These are phyloP conservation scores for Plenodomus lindquistii DNA, from an alignment of 2,329 filamentous ascomycete species.

Conservation along the genomic window DNA sequence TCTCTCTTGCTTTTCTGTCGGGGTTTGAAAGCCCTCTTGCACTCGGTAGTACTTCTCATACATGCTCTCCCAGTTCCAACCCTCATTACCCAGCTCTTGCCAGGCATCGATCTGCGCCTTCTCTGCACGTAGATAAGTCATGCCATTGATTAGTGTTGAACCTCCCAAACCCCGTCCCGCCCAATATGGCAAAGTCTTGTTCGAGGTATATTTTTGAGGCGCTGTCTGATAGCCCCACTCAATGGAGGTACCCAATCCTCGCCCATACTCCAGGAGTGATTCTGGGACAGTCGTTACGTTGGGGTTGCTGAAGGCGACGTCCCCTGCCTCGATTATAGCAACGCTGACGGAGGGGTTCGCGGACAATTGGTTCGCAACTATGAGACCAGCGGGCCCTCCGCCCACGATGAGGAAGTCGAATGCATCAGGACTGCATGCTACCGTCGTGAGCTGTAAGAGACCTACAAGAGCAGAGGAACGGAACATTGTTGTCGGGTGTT, in stretches of 20 bases:
- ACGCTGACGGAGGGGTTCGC: slow-evolving; percentile 24
- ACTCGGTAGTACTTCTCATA: slow-evolving; percentile 29
- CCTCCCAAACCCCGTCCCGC: slow-evolving; percentile 51
- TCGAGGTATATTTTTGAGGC: slow-evolving; percentile 44
- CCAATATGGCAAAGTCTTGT: slow-evolving; percentile 32
- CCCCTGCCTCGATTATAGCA: slow-evolving; percentile 42
- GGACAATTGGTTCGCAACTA: slow-evolving; percentile 35
- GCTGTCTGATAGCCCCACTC: slow-evolving; percentile 49
- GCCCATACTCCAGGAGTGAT: slow-evolving; percentile 24
- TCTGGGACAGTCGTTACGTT: slow-evolving; percentile 33
- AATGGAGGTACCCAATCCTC: slow-evolving; percentile 33
- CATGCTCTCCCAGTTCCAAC: slow-evolving; percentile 39
- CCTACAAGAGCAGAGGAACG: background rate
- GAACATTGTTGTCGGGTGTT: background rate
- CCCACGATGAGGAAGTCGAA: slow-evolving; percentile 43
- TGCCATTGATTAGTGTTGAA: slow-evolving; percentile 50
- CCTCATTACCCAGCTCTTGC: slow-evolving; percentile 38
- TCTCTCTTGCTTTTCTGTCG: slow-evolving; percentile 15
- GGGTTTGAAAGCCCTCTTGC: slow-evolving; percentile 31
- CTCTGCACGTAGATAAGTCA: slow-evolving; percentile 43
- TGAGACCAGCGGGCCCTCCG: slow-evolving; percentile 39
- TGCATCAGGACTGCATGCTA: slow-evolving; percentile 11
- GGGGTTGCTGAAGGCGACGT: slow-evolving; percentile 31
- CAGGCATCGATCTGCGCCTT: slow-evolving; percentile 39
- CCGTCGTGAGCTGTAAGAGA: background rate